Base-by-base conservation (phyloP, 2,329 filamentous ascomycete genomes). In the Dactylella cylindrospora region DNA sequence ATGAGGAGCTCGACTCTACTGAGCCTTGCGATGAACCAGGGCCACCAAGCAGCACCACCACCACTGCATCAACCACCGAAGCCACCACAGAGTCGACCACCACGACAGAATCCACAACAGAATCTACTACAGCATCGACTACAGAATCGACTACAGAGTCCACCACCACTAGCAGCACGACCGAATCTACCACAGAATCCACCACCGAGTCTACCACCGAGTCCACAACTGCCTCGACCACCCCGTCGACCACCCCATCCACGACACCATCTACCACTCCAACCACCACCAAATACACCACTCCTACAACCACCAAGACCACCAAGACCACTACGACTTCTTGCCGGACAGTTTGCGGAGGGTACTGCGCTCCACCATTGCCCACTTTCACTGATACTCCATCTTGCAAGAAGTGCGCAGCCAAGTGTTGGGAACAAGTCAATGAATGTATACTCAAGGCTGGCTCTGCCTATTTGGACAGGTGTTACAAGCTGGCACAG, bases 371-470 rank as follows among this genome's bases (percentile, higher is more conserved):
- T n/a, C 57, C 57, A 19, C 49, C 57, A 26, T 40, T 62, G 17
- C 57, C 57, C 26, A 62, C 57, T 20, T 54, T 62, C 38, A 62
- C 57, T 12, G 49, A 62, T 20, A 54, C 25, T 19, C 49, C 57
- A 25, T 49, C 49, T 13, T 62, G 57, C 49, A 44, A 54, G 9
- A 15, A 39, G 5, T 22, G 44, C 22, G 49, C 49, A 7, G 35
- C 36, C 10, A 49, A 49, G 8, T 62, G 57, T 22, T 54, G 57
- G 57, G 12, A 25, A 12, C 57, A 62, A 13, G 36, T 62, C 3
- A 38, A 62, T n/a, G 57, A 62, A 1, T 62, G 57, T 12, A 41
- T 44, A 5, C 10, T 23, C 5, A 35, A 36, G 33, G 33, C 40
- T 20, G 40, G 45, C 12, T 5, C 23, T 35, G 20, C 20, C 8